Evolutionary conservation across 768 basidiomycete species (phyloP).

Genomic region (Lactifluus volemus): DNA sequence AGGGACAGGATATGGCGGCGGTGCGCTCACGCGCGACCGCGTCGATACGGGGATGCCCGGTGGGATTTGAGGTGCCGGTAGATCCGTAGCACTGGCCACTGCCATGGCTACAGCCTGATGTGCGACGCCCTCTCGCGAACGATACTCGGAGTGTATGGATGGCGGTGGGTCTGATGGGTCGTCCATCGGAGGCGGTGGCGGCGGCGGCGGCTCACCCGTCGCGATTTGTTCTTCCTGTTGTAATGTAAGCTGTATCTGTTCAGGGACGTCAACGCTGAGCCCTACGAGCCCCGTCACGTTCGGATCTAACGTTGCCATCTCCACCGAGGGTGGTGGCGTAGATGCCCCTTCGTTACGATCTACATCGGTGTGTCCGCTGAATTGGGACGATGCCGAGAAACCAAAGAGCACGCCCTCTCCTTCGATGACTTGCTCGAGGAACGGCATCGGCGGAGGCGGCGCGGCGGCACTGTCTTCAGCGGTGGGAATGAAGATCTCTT

Average conservation of each 20-base stretch:
- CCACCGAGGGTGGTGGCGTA: constrained; percentile 70
- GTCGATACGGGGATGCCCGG: constrained; percentile 19
- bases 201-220: constrained; percentile 44
- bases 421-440: constrained; percentile 33
- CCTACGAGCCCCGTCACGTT: constrained; percentile 60
- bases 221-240: constrained; percentile 34
- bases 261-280: constrained; percentile 43
- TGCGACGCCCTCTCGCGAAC: constrained; percentile 28
- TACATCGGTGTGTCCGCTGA: constrained; percentile 70
- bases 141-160: constrained; percentile 76
- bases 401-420: constrained; percentile 80
- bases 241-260: constrained; percentile 47
- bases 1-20: constrained; percentile 68
- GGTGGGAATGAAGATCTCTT: constrained; percentile 59
- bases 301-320: constrained; percentile 64
- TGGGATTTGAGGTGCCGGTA: constrained; percentile 20
- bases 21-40: constrained; percentile 38
- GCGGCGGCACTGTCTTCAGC: constrained; percentile 30
- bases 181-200: constrained; percentile 75
- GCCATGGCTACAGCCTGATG: constrained; percentile 17
- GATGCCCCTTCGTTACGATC: constrained; percentile 42
- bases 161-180: constrained; percentile 86
- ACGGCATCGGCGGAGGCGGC: constrained; percentile 26
- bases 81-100: constrained; percentile 12
- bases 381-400: constrained; percentile 61